Evolutionary conservation across 257 asterid genomes (phyloP).

Genomic region (Gynochthodes officinalis): DNA sequence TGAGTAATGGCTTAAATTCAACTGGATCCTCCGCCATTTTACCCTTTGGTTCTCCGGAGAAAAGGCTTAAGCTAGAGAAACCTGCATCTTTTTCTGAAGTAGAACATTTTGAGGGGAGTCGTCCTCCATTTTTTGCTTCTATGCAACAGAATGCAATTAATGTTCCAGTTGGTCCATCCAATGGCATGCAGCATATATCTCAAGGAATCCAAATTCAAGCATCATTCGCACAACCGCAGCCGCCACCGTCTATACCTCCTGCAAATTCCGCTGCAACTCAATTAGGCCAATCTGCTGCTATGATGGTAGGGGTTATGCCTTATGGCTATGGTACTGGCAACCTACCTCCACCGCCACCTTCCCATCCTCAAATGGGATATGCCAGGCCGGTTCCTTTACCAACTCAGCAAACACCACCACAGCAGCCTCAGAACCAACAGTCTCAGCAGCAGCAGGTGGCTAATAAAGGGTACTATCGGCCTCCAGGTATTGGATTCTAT

Average conservation of each 20-base stretch:
- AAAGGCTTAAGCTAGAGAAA: conserved; percentile 65
- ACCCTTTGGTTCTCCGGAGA: conserved; percentile 43
- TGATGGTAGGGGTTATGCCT: conserved; percentile 36
- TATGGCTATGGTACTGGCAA: conserved; percentile 52
- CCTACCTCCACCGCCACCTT: conserved; percentile 42
- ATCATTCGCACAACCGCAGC: conserved; percentile 36
- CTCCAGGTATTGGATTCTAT: conserved; percentile 75
- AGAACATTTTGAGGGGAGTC: conserved; percentile 46
- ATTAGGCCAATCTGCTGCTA: conserved; percentile 47
- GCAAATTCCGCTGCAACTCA: conserved; percentile 41
- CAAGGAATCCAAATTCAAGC: conserved; percentile 35
- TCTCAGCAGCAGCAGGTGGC: conserved; percentile 37
- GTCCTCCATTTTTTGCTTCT: conserved; percentile 39
- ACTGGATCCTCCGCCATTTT: conserved; percentile 35
- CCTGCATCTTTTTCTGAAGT: conserved; percentile 40
- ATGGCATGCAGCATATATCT: conserved; percentile 34
- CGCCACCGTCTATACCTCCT: conserved; percentile 36
- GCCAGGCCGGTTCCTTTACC: conserved; percentile 46
- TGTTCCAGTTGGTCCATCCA: conserved; percentile 34
- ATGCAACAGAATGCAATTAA: conserved; percentile 42
- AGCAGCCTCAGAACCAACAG: conserved; percentile 31
- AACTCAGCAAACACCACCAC: conserved; percentile 33
- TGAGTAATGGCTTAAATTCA: conserved; percentile 49
- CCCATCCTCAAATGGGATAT: conserved; percentile 41
- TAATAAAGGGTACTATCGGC: conserved; percentile 64